A percentile compares a stretch with the other conserved stretches of the same genome.
Evolutionary conservation across 139 green algal species (phyloP).

Genomic region (Nannochloris sp.): DNA sequence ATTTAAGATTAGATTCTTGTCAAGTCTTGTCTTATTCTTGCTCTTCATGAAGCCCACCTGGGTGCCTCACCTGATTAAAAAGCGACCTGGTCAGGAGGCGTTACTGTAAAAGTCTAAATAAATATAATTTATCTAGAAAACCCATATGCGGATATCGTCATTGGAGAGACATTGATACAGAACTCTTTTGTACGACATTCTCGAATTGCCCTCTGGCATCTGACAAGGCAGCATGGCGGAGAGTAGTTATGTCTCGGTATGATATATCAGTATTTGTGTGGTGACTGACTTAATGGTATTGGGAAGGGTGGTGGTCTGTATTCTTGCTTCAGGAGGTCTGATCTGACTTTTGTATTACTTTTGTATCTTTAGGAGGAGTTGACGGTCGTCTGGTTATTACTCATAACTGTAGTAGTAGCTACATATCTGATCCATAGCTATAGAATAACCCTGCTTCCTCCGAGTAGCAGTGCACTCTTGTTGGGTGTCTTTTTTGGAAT

Average conservation of each 20-base stretch:
- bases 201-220: not conserved
- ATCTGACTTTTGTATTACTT: not conserved
- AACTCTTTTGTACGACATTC: not conserved
- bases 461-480: conserved; percentile 36
- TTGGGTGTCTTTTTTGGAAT: conserved; percentile 33
- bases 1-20: not conserved
- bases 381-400: conserved; percentile 38
- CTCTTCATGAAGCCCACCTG: too few species aligned
- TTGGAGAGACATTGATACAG: too few species aligned
- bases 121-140: too few species aligned
- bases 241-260: conserved; percentile 2
- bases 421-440: conserved; percentile 46
- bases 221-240: not conserved
- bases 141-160: too few species aligned
- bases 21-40: not conserved
- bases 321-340: too few species aligned
- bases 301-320: too few species aligned
- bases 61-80: too few species aligned
- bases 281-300: too few species aligned
- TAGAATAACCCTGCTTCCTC: conserved; percentile 26
- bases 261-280: not conserved
- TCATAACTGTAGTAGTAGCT: conserved; percentile 32
- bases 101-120: too few species aligned
- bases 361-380: conserved; percentile 22
- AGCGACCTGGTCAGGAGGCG: too few species aligned